Conservation (phyloP, 345 rosid genomes). For the Firmiana major region DNA sequence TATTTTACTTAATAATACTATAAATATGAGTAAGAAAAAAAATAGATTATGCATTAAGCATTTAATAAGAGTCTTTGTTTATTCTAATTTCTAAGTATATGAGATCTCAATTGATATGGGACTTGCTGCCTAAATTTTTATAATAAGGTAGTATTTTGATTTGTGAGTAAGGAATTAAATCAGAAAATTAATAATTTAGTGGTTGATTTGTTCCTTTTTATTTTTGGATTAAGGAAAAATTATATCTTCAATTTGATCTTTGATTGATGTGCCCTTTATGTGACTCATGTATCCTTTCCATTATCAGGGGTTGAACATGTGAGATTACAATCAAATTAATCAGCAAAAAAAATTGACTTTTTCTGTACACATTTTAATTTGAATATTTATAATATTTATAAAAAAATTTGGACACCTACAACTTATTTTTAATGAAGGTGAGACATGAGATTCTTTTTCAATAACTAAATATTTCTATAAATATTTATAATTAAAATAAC, state of each 20-base stretch:
- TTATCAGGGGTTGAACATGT: not conserved
- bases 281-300: not conserved
- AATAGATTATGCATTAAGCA: not conserved
- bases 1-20: not conserved
- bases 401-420: not conserved
- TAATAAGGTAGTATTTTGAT: not conserved
- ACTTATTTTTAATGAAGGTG: not conserved
- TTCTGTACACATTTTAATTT: not conserved
- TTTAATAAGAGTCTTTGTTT: not conserved
- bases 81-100: not conserved
- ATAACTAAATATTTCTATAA: not conserved
- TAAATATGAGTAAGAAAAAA: not conserved
- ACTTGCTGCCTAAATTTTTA: constrained; percentile 7
- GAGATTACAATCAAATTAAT: not conserved
- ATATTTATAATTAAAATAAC: not conserved
- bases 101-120: not conserved
- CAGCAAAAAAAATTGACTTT: not conserved
- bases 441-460: not conserved
- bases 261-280: not conserved
- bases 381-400: not conserved
- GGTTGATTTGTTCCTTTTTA: not conserved
- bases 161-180: not conserved
- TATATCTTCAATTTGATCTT: not conserved
- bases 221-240: not conserved
- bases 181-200: not conserved